These are phyloP conservation scores for Saussurea involucrata DNA, from an alignment of 129 eudicot genomes.

Conservation along the genomic window DNA sequence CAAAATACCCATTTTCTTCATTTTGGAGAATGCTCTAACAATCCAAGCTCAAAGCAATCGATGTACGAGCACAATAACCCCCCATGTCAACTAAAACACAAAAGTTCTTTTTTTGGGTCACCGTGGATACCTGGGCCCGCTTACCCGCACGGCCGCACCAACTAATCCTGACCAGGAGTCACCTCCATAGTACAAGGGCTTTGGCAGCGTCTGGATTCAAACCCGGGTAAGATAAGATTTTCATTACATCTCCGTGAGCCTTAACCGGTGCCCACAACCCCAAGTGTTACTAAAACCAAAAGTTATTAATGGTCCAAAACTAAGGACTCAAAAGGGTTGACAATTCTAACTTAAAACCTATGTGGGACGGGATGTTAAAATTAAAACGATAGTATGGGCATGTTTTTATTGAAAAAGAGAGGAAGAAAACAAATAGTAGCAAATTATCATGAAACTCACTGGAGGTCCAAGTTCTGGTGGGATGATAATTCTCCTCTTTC, in stretches of 20 bases:
- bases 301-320: background rate
- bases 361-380: background rate
- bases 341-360: background rate
- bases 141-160: no score
- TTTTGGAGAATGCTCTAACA: no score
- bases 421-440: background rate
- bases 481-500: constrained; percentile 87
- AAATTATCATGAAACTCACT: constrained; percentile 42
- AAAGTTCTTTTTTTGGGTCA: background rate
- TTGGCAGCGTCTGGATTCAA: background rate
- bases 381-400: background rate
- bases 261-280: background rate
- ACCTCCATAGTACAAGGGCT: background rate
- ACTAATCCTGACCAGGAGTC: background rate
- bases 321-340: background rate
- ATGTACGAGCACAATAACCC: background rate
- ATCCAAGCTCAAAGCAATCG: background rate
- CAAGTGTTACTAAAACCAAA: background rate
- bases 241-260: background rate
- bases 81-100: background rate
- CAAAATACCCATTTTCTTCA: no score
- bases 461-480: constrained; percentile 99
- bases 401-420: background rate
- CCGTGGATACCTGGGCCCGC: background rate
- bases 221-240: background rate